Evolutionary conservation across 192 early-diverging fungal genomes (phyloP).

Genomic region (Coemansia sp.): DNA sequence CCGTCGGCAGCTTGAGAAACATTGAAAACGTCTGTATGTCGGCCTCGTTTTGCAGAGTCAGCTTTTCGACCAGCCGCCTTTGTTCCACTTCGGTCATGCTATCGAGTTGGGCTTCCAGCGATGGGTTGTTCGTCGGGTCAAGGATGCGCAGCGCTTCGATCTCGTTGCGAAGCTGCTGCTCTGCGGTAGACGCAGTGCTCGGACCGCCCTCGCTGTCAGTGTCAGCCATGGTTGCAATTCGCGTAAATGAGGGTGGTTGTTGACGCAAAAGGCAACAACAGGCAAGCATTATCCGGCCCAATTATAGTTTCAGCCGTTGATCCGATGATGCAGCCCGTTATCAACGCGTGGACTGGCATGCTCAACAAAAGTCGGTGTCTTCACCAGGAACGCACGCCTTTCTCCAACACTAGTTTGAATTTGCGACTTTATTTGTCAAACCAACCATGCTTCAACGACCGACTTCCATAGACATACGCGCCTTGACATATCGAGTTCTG

Average conservation of each 20-base stretch:
- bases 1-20: conserved; percentile 33
- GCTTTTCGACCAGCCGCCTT: conserved; percentile 20
- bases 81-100: conserved; percentile 23
- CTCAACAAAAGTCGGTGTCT: neutral
- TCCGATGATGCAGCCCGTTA: neutral
- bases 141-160: conserved; percentile 12
- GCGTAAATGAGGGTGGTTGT: neutral
- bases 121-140: conserved; percentile 9
- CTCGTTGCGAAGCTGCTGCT: conserved; percentile 9
- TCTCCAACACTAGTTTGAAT: neutral
- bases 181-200: neutral
- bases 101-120: conserved; percentile 26
- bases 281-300: neutral
- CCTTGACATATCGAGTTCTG: too few species aligned
- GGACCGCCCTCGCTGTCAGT: neutral
- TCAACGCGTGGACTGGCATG: neutral
- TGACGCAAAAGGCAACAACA: neutral
- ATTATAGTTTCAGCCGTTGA: neutral
- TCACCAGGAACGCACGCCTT: neutral
- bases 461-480: too few species aligned
- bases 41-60: conserved; percentile 31
- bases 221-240: neutral
- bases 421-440: neutral
- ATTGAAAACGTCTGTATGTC: conserved; percentile 39
- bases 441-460: too few species aligned